Base-by-base conservation (phyloP, 164 flowering plant species). In the Piper longum region DNA sequence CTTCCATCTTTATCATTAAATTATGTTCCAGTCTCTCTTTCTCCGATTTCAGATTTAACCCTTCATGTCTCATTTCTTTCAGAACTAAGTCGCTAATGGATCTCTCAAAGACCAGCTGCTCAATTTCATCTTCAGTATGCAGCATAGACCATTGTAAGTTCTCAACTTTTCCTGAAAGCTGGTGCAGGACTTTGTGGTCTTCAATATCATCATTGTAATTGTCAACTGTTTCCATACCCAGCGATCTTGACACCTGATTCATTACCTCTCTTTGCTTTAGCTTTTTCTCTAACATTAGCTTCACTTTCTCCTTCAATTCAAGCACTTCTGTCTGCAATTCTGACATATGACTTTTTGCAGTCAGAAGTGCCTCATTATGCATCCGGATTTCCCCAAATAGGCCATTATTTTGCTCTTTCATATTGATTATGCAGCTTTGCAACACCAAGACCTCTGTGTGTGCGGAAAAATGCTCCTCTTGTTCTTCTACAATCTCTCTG, bases 401-500 rank as follows among this genome's bases (percentile, higher is more conserved):
- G 57, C 79, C 69, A 26, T 59, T 58, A 69, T 84, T 83, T 66
- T 79, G 88, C 65, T 80, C 82, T 67, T 86, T 89, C 66, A 87
- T 70, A 67, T 87, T 96, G 69, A 76, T 72, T 16, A 85, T 73
- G 70, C 77, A 83, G 63, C 78, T 82, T 66, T 83, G 89, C 86
- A 86, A 72, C 64, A 90, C 77, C 65, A 78, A 78, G 64, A 82
- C 80, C 73, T 95, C 97, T 36, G 83, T 71, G 74, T 95, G 86
- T 39, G 93, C 79, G 70, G 77, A 82, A 16, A 87, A 74, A 58
- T 86, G 79, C 59, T 74, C 80, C 43, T 87, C 88, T 39, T 83
- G 75, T 68, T 83, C 85, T 61, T 86, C 87, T 73, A 84, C 95
- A 67, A 79, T 75, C 59, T 82, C 88, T 60, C 79, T 77, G 73